Evolutionary conservation across 2,329 filamentous ascomycete species (phyloP).

Genomic region (Trichophyton simii): DNA sequence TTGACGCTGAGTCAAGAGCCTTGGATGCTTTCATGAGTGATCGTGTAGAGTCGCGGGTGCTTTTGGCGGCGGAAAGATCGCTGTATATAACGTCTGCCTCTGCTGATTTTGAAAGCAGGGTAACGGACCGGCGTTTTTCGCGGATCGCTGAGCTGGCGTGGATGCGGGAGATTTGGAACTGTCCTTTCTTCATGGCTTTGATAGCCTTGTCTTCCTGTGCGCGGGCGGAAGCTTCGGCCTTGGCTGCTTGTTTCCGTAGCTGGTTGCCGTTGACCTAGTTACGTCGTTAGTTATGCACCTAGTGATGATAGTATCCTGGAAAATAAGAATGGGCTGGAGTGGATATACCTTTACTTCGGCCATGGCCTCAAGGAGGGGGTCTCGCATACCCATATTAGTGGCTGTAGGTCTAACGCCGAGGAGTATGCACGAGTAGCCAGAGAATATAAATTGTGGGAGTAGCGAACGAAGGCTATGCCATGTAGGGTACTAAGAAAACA

Average conservation of each 20-base stretch:
- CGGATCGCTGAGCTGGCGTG: slow-evolving; percentile 36
- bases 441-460: neutral
- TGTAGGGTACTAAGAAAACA: neutral
- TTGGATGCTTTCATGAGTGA: slow-evolving; percentile 34
- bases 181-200: slow-evolving; percentile 36
- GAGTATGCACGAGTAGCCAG: neutral
- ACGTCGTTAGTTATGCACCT: neutral
- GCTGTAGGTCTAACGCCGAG: neutral
- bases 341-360: slow-evolving; percentile 13
- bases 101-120: slow-evolving; percentile 34
- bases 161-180: slow-evolving; percentile 39
- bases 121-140: slow-evolving; percentile 36
- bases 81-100: slow-evolving; percentile 39
- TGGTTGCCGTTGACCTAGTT: slow-evolving; percentile 36
- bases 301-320: neutral
- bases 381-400: slow-evolving; percentile 10
- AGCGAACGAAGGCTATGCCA: neutral
- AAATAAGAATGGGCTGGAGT: neutral
- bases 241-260: slow-evolving; percentile 36
- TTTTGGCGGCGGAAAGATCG: slow-evolving; percentile 37
- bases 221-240: slow-evolving; percentile 35
- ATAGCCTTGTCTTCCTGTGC: slow-evolving; percentile 38
- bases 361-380: slow-evolving; percentile 14
- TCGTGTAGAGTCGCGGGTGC: slow-evolving; percentile 35
- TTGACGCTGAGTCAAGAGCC: slow-evolving; percentile 33